A percentile compares a stretch with the other conserved stretches of the same genome.
These are phyloP conservation scores for Trichopus zeylanicus DNA, from an alignment of 116 monocot species.

Conservation along the genomic window DNA sequence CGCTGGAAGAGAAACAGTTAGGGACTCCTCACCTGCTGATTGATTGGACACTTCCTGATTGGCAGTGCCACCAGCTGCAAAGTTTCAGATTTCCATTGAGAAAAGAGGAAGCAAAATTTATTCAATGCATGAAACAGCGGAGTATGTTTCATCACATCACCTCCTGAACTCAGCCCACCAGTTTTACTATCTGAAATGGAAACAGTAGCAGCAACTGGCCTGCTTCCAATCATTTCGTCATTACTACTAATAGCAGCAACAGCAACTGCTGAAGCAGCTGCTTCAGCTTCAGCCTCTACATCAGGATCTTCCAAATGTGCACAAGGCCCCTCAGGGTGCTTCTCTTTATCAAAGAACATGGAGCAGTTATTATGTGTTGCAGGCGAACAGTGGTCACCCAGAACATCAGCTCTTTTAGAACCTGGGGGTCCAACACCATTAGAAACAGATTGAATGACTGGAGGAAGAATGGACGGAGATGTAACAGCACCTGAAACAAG, in stretches of 20 bases:
- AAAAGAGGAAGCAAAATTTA: neutral
- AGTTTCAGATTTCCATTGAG: neutral
- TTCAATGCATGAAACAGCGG: neutral
- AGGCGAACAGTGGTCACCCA: conserved; percentile 11
- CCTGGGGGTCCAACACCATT: conserved; percentile 22
- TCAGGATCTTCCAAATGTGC: conserved; percentile 48
- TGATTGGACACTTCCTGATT: conserved; percentile 28
- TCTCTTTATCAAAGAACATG: conserved; percentile 49
- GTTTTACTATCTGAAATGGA: conserved; percentile 21
- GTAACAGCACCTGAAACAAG: conserved; percentile 50
- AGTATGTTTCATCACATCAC: neutral
- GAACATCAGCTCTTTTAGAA: conserved; percentile 22
- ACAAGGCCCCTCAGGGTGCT: conserved; percentile 22
- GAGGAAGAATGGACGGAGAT: conserved; percentile 32
- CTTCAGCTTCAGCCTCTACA: conserved; percentile 37
- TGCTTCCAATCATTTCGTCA: conserved; percentile 36
- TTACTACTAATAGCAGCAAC: conserved; percentile 58
- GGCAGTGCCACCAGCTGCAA: conserved; percentile 19
- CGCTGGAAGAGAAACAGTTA: conserved; percentile 78
- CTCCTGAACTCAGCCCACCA: conserved; percentile 16
- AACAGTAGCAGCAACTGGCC: conserved; percentile 8
- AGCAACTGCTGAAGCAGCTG: conserved; percentile 73
- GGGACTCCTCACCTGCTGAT: conserved; percentile 55
- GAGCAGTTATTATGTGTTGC: conserved; percentile 13
- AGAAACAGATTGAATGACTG: conserved; percentile 25